Base-by-base conservation (phyloP, 495 filamentous ascomycete genomes). In the Xylaria intraflava region DNA sequence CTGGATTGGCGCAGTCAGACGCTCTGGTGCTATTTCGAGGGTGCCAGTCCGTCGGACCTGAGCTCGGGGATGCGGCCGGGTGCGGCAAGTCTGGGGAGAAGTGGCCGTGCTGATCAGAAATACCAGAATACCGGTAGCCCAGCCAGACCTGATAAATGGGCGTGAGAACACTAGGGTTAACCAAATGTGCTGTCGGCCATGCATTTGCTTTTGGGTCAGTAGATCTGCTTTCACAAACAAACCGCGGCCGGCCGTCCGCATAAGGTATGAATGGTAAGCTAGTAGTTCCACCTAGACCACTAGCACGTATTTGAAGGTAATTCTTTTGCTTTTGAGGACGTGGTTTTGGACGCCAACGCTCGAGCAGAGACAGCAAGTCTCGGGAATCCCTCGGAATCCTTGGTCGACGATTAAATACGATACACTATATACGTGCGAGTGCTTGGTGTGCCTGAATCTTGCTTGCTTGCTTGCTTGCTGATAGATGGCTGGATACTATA, bases 361-460 rank as follows among this genome's bases (percentile, higher is more conserved):
- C 51, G 49, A 48, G 24, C 38, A 27, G 38, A 39, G 44, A 49
- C 38, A 35, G 16, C 45, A n/a, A n/a, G n/a, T n/a, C n/a, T n/a
- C n/a, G n/a, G n/a, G n/a, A n/a, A n/a, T n/a, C n/a, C n/a, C n/a
- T n/a, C 35, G 27, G 44, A 36, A 48, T 36, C 17, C 49, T 33
- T 26, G 45, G 30, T 49, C 45, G 27, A 33, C 23, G 35, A 31
- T 36, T 29, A 48, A 36, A 42, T 49, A 36, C 23, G 38, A n/a
- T 47, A 26, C 51, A 17, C 33, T 55, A 55, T 55, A 38, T 55
- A 55, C 38, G 51, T 43, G 52, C 39, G 45, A 41, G 45, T 43
- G 20, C 33, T 55, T 26, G 27, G 19, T 41, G 45, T 43, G 35
- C 44, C 42, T 31, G 51, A 43, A 42, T 29, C 51, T 46, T 42